Evolutionary conservation across 345 rosid species (phyloP).

Genomic region (Mallotus nudiflorus): DNA sequence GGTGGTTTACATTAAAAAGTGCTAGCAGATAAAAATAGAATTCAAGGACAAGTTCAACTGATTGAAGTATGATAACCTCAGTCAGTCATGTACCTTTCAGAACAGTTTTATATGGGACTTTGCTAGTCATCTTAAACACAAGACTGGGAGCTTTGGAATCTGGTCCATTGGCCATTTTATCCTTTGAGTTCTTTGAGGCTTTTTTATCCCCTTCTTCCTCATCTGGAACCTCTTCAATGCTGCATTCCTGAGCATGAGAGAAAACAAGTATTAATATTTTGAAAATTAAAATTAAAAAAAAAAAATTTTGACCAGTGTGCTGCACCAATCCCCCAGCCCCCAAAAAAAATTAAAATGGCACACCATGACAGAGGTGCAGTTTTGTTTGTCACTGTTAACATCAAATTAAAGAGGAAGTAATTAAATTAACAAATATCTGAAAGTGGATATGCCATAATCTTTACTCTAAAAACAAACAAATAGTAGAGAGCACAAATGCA

Average conservation of each 20-base stretch:
- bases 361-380: too few species aligned
- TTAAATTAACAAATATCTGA: too few species aligned
- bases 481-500: too few species aligned
- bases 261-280: background rate
- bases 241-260: conserved; percentile 62
- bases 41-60: background rate
- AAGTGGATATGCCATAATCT: too few species aligned
- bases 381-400: too few species aligned
- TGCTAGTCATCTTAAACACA: conserved; percentile 79
- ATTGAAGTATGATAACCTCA: background rate
- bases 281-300: too few species aligned
- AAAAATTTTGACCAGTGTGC: too few species aligned
- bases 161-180: conserved; percentile 82
- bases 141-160: conserved; percentile 63
- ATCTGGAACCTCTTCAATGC: conserved; percentile 70
- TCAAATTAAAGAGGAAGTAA: too few species aligned
- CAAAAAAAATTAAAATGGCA: too few species aligned
- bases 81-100: conserved; percentile 57
- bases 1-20: background rate
- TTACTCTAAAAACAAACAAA: too few species aligned
- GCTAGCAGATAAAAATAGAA: background rate
- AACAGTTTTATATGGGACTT: conserved; percentile 87
- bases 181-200: conserved; percentile 75
- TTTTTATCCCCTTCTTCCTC: conserved; percentile 49
- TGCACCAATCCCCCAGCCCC: too few species aligned